Evolutionary conservation across 257 asterid genomes (phyloP), one percentile per base, ranked within the genome.

Genomic region (Scutellaria barbata): DNA sequence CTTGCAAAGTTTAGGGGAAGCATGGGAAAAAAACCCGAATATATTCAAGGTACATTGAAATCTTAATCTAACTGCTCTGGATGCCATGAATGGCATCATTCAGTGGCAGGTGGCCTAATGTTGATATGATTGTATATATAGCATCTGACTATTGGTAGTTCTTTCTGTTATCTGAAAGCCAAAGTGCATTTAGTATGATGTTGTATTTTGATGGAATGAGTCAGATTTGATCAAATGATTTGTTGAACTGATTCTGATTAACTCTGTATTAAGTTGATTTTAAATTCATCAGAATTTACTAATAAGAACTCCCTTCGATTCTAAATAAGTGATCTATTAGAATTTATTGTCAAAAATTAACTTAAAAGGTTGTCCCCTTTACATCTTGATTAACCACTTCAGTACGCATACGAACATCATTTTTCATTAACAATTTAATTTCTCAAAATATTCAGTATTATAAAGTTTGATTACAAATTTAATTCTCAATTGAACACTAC

Each of bases 1-100:
- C 81, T 59, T 64, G 43, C 18, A 65, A 71, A 69, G 13, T 41
- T 66, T 3, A 18, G 62, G 80, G 85, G 67, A 58, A 67, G 48
- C 14, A 41, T 35, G 58, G 53, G 40, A 39, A 68, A 45, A 73
- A 47, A 60, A 40, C 16, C 12, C 14, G 16, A 71, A 58, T 46
- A 48, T 40, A 53, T 71, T 8, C 37, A 18, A 71, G 66, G 22
- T 30, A 58, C 35, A 20, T 16, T 20, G 45, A 75, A 61, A 12
- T 25, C 50, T 50, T 62, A 63, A 73, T 69, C 53, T 63, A 65
- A 58, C 25, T 63, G 77, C 77, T 79, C 66, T 76, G 56, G 58
- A n/a, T 74, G 81, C 67, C 73, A 40, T 66, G 75, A 30, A 39
- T 65, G 82, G 73, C 82, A 50, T 79, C 65, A 48, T 35, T 71